These are phyloP conservation scores for Candida morakotiae DNA, from an alignment of 805 yeast genomes.

Conservation along the genomic window DNA sequence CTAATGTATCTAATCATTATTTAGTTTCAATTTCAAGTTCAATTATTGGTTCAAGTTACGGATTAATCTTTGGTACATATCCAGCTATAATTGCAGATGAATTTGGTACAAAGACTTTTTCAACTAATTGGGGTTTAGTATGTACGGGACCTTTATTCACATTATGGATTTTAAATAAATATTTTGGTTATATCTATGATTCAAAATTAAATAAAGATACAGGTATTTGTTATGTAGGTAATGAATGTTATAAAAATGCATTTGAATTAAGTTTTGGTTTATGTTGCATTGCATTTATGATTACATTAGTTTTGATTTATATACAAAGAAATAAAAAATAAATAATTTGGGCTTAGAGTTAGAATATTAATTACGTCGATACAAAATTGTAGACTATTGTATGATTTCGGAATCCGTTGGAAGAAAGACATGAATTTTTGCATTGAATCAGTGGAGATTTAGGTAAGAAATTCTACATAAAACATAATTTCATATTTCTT, in stretches of 20 bases:
- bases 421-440: too few relatives aligned
- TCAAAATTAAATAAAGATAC: conserved; percentile 35
- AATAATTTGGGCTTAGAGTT: too few relatives aligned
- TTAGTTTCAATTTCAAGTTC: conserved; percentile 48
- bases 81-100: conserved; percentile 74
- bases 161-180: conserved; percentile 49
- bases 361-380: too few relatives aligned
- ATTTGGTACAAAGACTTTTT: conserved; percentile 63
- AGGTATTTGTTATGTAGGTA: conserved; percentile 36
- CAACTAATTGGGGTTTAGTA: conserved; percentile 72
- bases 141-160: conserved; percentile 67
- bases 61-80: conserved; percentile 66
- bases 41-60: conserved; percentile 63
- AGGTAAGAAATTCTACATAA: too few relatives aligned
- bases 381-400: too few relatives aligned
- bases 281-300: conserved; percentile 12
- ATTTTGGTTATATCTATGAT: conserved; percentile 55
- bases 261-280: conserved; percentile 27
- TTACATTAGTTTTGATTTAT: not conserved
- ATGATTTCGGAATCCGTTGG: too few relatives aligned
- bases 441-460: too few relatives aligned
- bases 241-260: conserved; percentile 34
- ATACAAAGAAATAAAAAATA: conserved; percentile 1
- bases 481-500: too few relatives aligned
- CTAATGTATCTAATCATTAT: conserved; percentile 21